A percentile compares a stretch with the other conserved stretches of the same genome.
phyloP scores from a whole-genome alignment of 1,284 basidiomycete species.

The Irpex sp. region DNA sequence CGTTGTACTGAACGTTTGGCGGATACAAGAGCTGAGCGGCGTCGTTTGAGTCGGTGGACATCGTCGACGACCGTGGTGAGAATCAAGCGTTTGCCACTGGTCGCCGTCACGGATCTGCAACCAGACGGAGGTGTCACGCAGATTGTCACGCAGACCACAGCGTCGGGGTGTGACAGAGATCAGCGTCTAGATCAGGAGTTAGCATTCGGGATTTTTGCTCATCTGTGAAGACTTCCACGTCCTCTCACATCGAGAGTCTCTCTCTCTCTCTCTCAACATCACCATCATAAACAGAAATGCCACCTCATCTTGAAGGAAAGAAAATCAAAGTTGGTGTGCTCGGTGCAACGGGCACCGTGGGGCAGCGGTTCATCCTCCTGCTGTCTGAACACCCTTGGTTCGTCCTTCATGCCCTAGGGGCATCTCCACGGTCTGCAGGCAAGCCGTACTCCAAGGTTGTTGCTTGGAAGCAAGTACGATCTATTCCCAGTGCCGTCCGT shows the following conservation, averaged over 20 bases:
- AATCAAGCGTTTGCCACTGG: background rate
- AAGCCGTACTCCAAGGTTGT: conserved; percentile 79
- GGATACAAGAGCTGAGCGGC: conserved; percentile 64
- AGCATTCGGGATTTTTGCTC: background rate
- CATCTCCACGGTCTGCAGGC: conserved; percentile 86
- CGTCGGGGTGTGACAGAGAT: background rate
- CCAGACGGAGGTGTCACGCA: background rate
- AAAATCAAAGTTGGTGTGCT: conserved; percentile 87
- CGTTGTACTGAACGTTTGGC: conserved; percentile 72
- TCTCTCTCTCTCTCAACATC: background rate
- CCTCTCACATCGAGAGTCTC: background rate
- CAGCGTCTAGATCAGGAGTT: conserved; percentile 2
- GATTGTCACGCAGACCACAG: background rate
- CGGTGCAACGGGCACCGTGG: conserved; percentile 96
- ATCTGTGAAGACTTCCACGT: conserved; percentile 2
- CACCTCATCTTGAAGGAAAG: conserved; percentile 44
- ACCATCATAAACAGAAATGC: background rate
- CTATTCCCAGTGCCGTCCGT: conserved; percentile 69
- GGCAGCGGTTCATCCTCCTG: conserved; percentile 92
- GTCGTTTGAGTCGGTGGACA: conserved; percentile 36
- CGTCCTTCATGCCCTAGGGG: conserved; percentile 83
- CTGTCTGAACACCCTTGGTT: conserved; percentile 93
- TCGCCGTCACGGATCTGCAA: conserved; percentile 1
- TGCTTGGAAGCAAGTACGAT: conserved; percentile 88
- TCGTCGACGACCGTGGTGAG: conserved; percentile 15